Base-by-base conservation (phyloP, 1,139 yeast species). In the Arxiozyma heterogenica region DNA sequence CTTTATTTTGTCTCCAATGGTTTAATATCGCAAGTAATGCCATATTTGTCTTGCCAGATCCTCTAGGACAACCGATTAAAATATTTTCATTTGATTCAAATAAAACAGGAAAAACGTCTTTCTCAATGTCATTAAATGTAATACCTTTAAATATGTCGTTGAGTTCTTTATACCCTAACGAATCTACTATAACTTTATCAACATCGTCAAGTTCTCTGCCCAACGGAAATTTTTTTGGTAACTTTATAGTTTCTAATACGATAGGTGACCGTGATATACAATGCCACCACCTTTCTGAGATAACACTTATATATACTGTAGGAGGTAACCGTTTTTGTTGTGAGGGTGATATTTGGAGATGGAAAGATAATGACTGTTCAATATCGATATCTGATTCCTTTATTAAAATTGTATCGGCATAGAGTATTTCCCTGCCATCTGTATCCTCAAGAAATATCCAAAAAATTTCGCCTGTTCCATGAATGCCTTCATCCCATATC, bases 231-330 rank as follows among this genome's bases (percentile, higher is more conserved):
- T 80, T 82, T 63, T 81, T 82, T 11, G 97, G 97, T 5, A 86
- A 59, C 45, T 73, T 74, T 52, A 89, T 62, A 43, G 75, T 70
- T 27, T 76, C 73, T 55, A 93, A 72, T 51, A 81, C 70, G 1
- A 89, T 72, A 0, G 96, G 89, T 1, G 79, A 67, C 55, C 79
- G 79, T 60, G 79, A 75, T 53, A 81, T 88, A 54, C 90, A 81
- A 57, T 87, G 91, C 9, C 90, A 70, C 98, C 98, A 93, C 56
- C 76, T 80, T 56, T 90, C 95, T 57, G 95, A 88, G 2, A 86
- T 72, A 21, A 90, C 67, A 0, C 86, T 76, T 6, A 90, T 77
- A 68, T 86, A 87, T 60, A 85, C 83, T 61, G 83, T 83, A 1
- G 96, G 96, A 18, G 94, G 91, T 3, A 79, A 55, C 1, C 86